phyloP scores from a whole-genome alignment of 371 early-diverging fungal genomes.

The Aphelidium insulamus region DNA sequence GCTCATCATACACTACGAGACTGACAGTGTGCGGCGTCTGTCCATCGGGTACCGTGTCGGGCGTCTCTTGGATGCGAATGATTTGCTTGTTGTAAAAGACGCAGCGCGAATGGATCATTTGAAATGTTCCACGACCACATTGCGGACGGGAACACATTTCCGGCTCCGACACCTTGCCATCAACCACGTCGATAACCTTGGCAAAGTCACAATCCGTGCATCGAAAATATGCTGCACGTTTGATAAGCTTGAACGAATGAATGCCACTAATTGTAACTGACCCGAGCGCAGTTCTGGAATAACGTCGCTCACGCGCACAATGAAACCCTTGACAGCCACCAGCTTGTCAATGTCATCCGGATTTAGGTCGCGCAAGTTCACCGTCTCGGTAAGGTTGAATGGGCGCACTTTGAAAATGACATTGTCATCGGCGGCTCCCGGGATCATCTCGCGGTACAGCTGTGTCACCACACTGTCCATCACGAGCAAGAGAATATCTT shows the following conservation, averaged over 20 bases:
- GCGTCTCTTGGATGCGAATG: constrained; percentile 92
- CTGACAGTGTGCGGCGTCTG: constrained; percentile 97
- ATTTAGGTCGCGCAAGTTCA: constrained; percentile 87
- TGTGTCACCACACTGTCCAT: constrained; percentile 80
- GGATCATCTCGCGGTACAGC: constrained; percentile 43
- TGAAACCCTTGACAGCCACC: constrained; percentile 84
- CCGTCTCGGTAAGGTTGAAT: constrained; percentile 50
- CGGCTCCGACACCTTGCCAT: constrained; percentile 85
- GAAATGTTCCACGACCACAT: constrained; percentile 63
- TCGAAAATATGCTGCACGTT: constrained; percentile 55
- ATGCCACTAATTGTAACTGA: not conserved
- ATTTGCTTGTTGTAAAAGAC: constrained; percentile 92
- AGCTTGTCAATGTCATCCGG: constrained; percentile 95
- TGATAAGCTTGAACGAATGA: not conserved
- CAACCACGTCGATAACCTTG: constrained; percentile 59
- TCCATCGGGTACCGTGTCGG: constrained; percentile 93
- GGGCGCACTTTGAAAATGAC: constrained; percentile 52
- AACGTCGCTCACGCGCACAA: constrained; percentile 75
- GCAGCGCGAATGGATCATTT: constrained; percentile 80
- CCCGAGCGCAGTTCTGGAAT: constrained; percentile 34
- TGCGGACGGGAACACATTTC: constrained; percentile 58
- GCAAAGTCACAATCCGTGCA: constrained; percentile 71
- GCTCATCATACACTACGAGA: constrained; percentile 73
- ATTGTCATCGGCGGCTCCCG: constrained; percentile 27
- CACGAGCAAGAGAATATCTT: constrained; percentile 83